Evolutionary conservation across 305 asterid species (phyloP).

Genomic region (Fraxinus angustifolia): DNA sequence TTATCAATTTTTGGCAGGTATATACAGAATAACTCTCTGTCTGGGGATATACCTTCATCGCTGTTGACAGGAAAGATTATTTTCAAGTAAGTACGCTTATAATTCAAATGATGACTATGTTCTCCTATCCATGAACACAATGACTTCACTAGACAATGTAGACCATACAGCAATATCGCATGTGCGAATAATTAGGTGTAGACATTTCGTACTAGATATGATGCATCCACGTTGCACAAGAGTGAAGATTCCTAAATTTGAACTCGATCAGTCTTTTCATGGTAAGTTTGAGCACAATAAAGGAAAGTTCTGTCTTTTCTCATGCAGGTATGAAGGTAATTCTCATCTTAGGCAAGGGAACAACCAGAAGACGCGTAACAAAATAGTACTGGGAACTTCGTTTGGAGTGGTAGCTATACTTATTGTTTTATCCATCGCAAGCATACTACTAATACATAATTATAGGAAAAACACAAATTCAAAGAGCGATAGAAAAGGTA

Average conservation of each 20-base stretch:
- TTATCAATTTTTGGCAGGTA: conserved; percentile 43
- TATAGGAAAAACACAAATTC: conserved; percentile 39
- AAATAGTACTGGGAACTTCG: conserved; percentile 50
- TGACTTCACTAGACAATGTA: background rate
- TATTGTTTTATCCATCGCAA: conserved; percentile 48
- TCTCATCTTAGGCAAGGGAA: conserved; percentile 49
- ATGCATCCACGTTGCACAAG: background rate
- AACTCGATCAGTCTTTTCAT: background rate
- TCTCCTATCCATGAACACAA: background rate
- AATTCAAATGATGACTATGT: background rate
- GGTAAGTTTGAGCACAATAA: background rate
- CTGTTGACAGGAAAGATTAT: conserved; percentile 60
- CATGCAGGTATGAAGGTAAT: conserved; percentile 71
- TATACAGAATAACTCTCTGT: conserved; percentile 75
- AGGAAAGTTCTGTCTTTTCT: conserved; percentile 3
- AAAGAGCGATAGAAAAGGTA: conserved; percentile 48
- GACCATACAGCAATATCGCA: background rate
- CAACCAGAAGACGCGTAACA: conserved; percentile 37
- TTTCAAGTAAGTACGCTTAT: conserved; percentile 53
- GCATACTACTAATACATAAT: conserved; percentile 48
- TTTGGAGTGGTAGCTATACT: conserved; percentile 56
- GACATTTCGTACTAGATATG: background rate
- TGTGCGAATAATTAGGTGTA: background rate
- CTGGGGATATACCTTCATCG: conserved; percentile 67
- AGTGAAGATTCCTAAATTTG: background rate